phyloP scores from a whole-genome alignment of 495 filamentous ascomycete species.

The Trichocladium uniseriatum region DNA sequence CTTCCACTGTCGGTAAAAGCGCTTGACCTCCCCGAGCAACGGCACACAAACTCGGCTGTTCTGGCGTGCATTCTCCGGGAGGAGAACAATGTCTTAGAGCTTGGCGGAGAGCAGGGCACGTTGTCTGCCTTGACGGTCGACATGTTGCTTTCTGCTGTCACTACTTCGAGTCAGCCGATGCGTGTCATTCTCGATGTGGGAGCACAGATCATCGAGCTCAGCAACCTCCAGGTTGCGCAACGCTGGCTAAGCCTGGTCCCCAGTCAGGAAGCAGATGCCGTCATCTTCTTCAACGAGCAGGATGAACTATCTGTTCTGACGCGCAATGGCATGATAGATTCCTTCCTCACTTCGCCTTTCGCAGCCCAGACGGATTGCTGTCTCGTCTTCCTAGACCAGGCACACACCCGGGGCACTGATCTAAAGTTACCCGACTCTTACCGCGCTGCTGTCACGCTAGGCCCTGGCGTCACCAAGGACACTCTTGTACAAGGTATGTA shows the following conservation, averaged over 20 bases:
- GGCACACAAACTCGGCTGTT: conserved; percentile 57
- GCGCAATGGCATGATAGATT: conserved; percentile 37
- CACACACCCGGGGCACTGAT: conserved; percentile 68
- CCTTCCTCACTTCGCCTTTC: conserved; percentile 52
- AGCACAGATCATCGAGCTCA: conserved; percentile 59
- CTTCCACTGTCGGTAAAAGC: conserved; percentile 50
- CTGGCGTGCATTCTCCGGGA: conserved; percentile 45
- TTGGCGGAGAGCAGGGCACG: conserved; percentile 15
- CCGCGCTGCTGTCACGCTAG: conserved; percentile 60
- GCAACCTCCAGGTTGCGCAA: conserved; percentile 46
- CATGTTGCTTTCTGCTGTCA: conserved; percentile 39
- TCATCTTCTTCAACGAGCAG: conserved; percentile 44
- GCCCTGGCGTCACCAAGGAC: conserved; percentile 61
- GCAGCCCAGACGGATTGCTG: conserved; percentile 49
- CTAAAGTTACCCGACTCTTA: conserved; percentile 52
- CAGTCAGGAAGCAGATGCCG: conserved; percentile 31
- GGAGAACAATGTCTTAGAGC: conserved; percentile 42
- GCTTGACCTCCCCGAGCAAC: conserved; percentile 45
- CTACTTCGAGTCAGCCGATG: conserved; percentile 28
- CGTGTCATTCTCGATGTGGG: conserved; percentile 66
- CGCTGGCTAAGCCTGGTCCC: conserved; percentile 34
- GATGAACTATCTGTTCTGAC: conserved; percentile 42
- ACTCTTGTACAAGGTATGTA: conserved; percentile 60
- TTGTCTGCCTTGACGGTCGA: conserved; percentile 29
- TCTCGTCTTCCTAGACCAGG: conserved; percentile 65